Percentiles rank a stretch among this genome's conserved stretches.
Evolutionary conservation across 306 rosid genomes (phyloP).

Genomic region (Cicer pinnatifidum): DNA sequence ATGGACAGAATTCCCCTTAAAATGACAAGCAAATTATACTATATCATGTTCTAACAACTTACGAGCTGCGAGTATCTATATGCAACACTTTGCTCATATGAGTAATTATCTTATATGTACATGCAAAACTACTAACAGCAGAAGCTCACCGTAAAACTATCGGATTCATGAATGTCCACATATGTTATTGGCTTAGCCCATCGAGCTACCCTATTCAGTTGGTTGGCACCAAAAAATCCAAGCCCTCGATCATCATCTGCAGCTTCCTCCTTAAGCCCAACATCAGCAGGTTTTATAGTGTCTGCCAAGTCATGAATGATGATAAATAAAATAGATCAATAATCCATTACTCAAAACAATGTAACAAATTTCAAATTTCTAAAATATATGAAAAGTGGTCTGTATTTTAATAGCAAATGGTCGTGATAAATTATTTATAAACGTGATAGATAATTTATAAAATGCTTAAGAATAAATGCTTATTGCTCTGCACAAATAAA

Average conservation of each 20-base stretch:
- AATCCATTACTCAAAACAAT: conserved; percentile 20
- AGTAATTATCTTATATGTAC: conserved; percentile 16
- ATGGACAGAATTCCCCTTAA: neutral
- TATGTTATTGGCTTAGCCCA: conserved; percentile 95
- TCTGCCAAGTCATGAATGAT: conserved; percentile 55
- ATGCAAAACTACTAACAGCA: neutral
- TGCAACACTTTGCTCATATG: neutral
- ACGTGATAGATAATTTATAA: conserved; percentile 1
- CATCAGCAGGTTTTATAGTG: conserved; percentile 67
- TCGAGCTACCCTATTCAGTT: conserved; percentile 63
- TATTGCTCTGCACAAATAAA: conserved; percentile 16
- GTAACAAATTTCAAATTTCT: conserved; percentile 37
- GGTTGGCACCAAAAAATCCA: conserved; percentile 66
- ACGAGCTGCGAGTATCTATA: neutral
- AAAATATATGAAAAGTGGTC: conserved; percentile 6
- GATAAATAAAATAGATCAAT: conserved; percentile 20
- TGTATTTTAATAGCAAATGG: neutral
- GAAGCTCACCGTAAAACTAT: conserved; percentile 73
- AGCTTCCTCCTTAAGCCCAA: conserved; percentile 76
- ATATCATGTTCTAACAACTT: neutral
- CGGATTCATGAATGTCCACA: conserved; percentile 69
- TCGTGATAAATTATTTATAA: conserved; percentile 1
- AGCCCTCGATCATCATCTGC: conserved; percentile 82
- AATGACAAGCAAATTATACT: conserved; percentile 23
- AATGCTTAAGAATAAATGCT: conserved; percentile 25